Evolutionary conservation across 345 rosid genomes (phyloP), one percentile per base, ranked within the genome.

Genomic region (Pseudoturritis turrita): DNA sequence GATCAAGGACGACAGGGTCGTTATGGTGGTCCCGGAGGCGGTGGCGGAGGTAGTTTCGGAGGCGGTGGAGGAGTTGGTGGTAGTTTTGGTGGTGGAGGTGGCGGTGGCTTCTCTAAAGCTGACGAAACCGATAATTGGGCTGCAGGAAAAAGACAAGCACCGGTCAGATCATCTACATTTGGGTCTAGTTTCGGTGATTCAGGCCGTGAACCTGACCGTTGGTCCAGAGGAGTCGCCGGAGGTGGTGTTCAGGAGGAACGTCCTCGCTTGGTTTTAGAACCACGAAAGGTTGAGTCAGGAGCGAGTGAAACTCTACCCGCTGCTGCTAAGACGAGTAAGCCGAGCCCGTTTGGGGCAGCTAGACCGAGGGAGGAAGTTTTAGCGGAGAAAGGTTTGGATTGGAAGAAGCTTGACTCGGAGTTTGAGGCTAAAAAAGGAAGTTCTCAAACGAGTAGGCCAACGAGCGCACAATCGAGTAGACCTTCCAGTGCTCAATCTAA

Each of bases 311-410:
- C 74, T 52, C 33, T 14, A 17, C 49, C 78, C 1, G 53, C 21
- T 55, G 62, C 22, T 62, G 81, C 28, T 63, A 91, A 83, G 72
- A 73, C 88, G 11, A 81, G 72, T 52, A 89, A 78, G 83, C 63
- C 92, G 12, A 95, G 63, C 53, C 99, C 97, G 0, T 95, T 95
- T 74, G 99, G 99, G 5, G 88, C 78, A n/a, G 99, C 99, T 4
- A 86, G 94, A 82, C 99, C 98, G 0, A 84, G 99, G 71, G 99
- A 95, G 66, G 83, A 91, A 52, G 90, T 95, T 21, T 80, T 91
- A 60, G 97, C 97, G 1, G 99, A 89, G 72, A 95, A 91, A 81
- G 98, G 99, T 37, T 70, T 95, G 81, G 99, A 95, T 58, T 95
- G 90, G 92, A 91, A 83, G 91, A 88, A 87, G 77, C 57, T 87